Conservation (phyloP, 2,329 filamentous ascomycete species). For the Monosporascus cannonballus region DNA sequence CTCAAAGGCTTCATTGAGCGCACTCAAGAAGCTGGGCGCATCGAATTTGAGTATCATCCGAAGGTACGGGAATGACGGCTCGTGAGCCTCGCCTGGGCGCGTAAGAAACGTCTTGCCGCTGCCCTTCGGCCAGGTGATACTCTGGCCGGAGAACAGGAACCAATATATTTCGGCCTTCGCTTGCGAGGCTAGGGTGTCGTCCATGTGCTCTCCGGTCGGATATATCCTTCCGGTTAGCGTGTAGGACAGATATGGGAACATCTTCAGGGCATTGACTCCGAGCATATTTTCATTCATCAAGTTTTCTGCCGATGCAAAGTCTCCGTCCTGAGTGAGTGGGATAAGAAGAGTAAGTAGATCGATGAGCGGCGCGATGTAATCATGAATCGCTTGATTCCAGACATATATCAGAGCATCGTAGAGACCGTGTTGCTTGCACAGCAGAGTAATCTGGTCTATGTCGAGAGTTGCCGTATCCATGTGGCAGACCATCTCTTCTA, state of each 20-base stretch:
- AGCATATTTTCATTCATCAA: conserved; percentile 55
- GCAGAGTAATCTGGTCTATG: conserved; percentile 81
- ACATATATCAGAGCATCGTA: conserved; percentile 96
- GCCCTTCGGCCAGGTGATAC: conserved; percentile 66
- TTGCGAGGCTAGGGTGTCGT: conserved; percentile 62
- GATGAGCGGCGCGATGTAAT: conserved; percentile 86
- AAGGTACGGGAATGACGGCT: conserved; percentile 80
- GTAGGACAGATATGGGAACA: conserved; percentile 93
- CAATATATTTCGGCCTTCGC: conserved; percentile 89
- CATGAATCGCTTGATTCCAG: conserved; percentile 84
- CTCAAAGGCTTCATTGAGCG: conserved; percentile 95
- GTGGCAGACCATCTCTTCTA: conserved; percentile 93
- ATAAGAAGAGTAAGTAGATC: conserved; percentile 70
- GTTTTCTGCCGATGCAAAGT: conserved; percentile 44
- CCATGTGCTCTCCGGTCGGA: conserved; percentile 72
- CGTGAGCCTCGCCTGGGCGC: conserved; percentile 45
- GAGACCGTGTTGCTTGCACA: conserved; percentile 87
- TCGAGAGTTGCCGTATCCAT: conserved; percentile 89
- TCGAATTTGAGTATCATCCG: conserved; percentile 82
- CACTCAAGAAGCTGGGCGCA: conserved; percentile 86
- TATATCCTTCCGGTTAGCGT: conserved; percentile 86
- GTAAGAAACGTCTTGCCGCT: conserved; percentile 57
- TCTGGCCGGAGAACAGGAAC: conserved; percentile 85
- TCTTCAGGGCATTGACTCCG: conserved; percentile 72
- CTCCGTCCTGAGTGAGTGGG: conserved; percentile 50